Base-by-base conservation (phyloP, 257 asterid genomes). In the Catharanthus roseus region DNA sequence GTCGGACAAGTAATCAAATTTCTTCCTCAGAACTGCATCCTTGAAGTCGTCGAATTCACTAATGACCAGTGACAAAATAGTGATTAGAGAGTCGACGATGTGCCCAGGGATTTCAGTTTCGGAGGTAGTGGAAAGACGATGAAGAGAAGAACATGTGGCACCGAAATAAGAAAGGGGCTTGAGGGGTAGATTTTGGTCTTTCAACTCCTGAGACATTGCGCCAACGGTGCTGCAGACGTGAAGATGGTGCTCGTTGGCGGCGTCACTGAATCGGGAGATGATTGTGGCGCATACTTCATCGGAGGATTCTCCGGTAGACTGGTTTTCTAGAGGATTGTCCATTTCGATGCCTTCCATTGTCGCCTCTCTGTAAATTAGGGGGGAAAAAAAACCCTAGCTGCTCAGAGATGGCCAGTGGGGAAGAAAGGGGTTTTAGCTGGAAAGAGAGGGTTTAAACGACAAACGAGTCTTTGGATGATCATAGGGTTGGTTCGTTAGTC, bases 201-300 rank as follows among this genome's bases (percentile, higher is more conserved):
- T 85, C 24, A 93, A 79, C 74, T 85, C 91, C 84, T 88, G 99
- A 0, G 96, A 76, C 81, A 89, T 88, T 81, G 91, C 82, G 65
- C 96, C 96, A 16, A 91, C 82, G 79, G 87, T 77, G 39, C 88
- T 80, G 85, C 96, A 93, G 36, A 91, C 67, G 83, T 88, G 95
- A 54, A 72, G 86, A 82, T 89, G 95, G 81, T 90, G 95, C 77
- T 89, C 97, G 76, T 85, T 77, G 67, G 53, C 73, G 39, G 89
- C 68, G 65, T 82, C 78, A 78, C 81, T 67, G 86, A 85, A 87
- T 65, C 83, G 82, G 24, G 89, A 78, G 64, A 90, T 78, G 0
- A 93, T 79, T 50, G 78, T 57, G 47, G 80, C 62, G 85, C 93
- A 89, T 75, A 89, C 83, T 61, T 85, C 89, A 39, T 78, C 82